These are phyloP conservation scores for Solanum infundibuliforme DNA, from an alignment of 257 asterid genomes.

Conservation along the genomic window DNA sequence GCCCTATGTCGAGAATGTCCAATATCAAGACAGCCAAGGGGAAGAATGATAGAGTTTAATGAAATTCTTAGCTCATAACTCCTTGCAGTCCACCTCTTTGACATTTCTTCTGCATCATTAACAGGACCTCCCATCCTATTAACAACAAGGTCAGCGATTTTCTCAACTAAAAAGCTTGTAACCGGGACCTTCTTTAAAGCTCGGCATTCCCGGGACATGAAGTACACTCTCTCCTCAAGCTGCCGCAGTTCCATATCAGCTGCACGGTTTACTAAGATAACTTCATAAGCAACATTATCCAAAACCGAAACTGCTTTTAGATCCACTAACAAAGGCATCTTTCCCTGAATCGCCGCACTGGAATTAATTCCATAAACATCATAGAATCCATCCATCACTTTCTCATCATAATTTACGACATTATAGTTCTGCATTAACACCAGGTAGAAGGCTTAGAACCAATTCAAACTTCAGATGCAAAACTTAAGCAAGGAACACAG, in stretches of 20 bases:
- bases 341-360: slow-evolving; percentile 41
- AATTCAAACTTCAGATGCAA: background rate
- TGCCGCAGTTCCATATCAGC: slow-evolving; percentile 54
- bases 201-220: slow-evolving; percentile 46
- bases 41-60: slow-evolving; percentile 49
- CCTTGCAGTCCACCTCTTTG: slow-evolving; percentile 71
- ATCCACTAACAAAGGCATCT: slow-evolving; percentile 70
- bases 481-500: background rate
- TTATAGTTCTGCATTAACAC: slow-evolving; percentile 65
- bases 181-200: slow-evolving; percentile 38
- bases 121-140: slow-evolving; percentile 93
- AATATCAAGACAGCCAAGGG: slow-evolving; percentile 84
- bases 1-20: slow-evolving; percentile 99
- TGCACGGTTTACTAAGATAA: slow-evolving; percentile 62
- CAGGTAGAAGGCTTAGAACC: background rate
- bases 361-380: slow-evolving; percentile 77
- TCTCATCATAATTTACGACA: slow-evolving; percentile 82
- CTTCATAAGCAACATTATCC: slow-evolving; percentile 62
- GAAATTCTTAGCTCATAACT: slow-evolving; percentile 46
- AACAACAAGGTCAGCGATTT: slow-evolving; percentile 74
- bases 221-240: slow-evolving; percentile 75
- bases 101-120: slow-evolving; percentile 78
- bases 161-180: slow-evolving; percentile 51
- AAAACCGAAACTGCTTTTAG: slow-evolving; percentile 52
- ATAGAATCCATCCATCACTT: slow-evolving; percentile 86